Base-by-base conservation (phyloP, 768 basidiomycete species). In the Fibroporia radiculosa region DNA sequence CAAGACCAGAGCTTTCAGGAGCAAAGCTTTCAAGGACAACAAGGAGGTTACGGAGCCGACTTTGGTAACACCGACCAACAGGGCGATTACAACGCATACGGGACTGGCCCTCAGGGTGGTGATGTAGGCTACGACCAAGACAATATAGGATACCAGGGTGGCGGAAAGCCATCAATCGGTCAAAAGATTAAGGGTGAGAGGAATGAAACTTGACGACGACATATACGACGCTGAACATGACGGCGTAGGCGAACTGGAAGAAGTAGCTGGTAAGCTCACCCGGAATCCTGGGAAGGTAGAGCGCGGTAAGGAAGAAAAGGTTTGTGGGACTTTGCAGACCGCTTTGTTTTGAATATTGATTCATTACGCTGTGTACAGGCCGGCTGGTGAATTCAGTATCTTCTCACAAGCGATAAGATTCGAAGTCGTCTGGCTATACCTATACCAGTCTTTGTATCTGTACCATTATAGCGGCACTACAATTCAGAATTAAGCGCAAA, bases 241-340 rank as follows among this genome's bases (percentile, higher is more conserved):
- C 34, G 13, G 7, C 23, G n/a, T 11, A 50, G 49, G 48, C 13
- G 38, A 23, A 39, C 11, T 40, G 18, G 40, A 50, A 39, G 49
- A 48, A 28, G 35, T 41, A 22, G 42, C 52, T 3, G 49, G 48
- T 13, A 39, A 45, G 22, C 25, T 46, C 16, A 36, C 44, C 8
- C 38, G 48, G 22, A 50, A 47, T 47, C 14, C 41, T 16, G 44
- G 41, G 36, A 45, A 45, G 48, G 46, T 45, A 29, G 40, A 40
- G 48, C 52, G 46, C 32, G 52, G 52, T 20, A 34, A 53, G 35
- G 41, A 33, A 36, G 45, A 48, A 37, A 53, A 53, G 52, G 52
- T 50, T 3, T 14, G 48, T 31, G 24, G 7, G 8, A 11, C 22
- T 35, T 44, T 18, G 10, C 16, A 10, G 13, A 35, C 16, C 20